A percentile compares a stretch with the other conserved stretches of the same genome.
Conservation (phyloP, 495 filamentous ascomycete species). For the Amphirosellinia nigrospora region DNA sequence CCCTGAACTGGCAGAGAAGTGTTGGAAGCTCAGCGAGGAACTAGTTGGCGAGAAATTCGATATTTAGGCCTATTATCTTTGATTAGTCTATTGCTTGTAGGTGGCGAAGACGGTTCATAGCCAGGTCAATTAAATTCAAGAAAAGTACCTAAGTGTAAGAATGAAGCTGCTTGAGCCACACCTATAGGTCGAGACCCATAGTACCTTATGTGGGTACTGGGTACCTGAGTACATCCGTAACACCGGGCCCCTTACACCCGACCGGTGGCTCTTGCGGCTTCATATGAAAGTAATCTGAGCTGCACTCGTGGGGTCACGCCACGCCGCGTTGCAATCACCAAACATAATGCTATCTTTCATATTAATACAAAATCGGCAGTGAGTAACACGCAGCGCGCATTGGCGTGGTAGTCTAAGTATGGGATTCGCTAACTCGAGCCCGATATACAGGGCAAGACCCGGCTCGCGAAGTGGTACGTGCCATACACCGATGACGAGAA, state of each 20-base stretch:
- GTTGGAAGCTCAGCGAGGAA: constrained; percentile 57
- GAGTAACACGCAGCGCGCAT: constrained; percentile 25
- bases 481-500: constrained; percentile 98
- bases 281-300: constrained; percentile 4
- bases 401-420: background rate
- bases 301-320: background rate
- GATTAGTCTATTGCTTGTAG: background rate
- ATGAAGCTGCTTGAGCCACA: background rate
- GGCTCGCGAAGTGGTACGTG: constrained; percentile 98
- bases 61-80: constrained; percentile 45
- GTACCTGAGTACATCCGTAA: background rate
- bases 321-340: background rate
- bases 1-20: constrained; percentile 35
- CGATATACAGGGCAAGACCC: constrained; percentile 84
- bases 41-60: constrained; percentile 41
- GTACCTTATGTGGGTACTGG: background rate
- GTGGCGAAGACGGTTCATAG: background rate
- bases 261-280: background rate
- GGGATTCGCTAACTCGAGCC: constrained; percentile 6
- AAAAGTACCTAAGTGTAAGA: background rate
- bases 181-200: too few species aligned
- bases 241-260: background rate
- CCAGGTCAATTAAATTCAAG: background rate
- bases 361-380: constrained; percentile 97
- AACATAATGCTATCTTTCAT: constrained; percentile 82